Percentiles rank a stretch among this genome's conserved stretches.
Conservation (phyloP, 768 basidiomycete genomes). For the Tephrocybe sp. region DNA sequence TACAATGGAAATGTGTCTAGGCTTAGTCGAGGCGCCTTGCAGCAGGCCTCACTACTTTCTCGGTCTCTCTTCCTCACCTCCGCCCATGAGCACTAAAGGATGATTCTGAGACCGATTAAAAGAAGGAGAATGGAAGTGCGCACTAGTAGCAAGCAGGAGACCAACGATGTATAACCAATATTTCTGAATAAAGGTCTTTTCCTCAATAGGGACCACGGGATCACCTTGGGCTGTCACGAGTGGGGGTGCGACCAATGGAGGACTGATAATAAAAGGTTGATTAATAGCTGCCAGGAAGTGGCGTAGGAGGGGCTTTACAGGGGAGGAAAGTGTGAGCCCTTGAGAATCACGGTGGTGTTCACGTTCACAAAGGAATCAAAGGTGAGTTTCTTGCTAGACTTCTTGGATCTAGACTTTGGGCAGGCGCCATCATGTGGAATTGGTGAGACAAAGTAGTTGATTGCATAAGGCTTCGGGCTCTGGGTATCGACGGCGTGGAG, state of each 20-base stretch:
- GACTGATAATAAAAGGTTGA: conserved; percentile 38
- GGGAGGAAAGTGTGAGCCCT: conserved; percentile 50
- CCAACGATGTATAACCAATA: conserved; percentile 86
- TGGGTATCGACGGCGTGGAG: conserved; percentile 48
- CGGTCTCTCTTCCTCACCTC: conserved; percentile 39
- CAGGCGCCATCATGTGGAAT: conserved; percentile 72
- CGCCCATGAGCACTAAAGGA: conserved; percentile 29
- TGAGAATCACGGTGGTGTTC: conserved; percentile 55
- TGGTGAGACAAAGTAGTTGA: conserved; percentile 74
- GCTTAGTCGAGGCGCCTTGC: background rate
- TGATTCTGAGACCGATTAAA: background rate
- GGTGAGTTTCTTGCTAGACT: conserved; percentile 20
- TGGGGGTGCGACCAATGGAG: conserved; percentile 66
- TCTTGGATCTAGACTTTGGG: conserved; percentile 34
- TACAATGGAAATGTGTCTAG: background rate
- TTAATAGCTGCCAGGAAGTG: background rate
- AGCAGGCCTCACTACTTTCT: conserved; percentile 13
- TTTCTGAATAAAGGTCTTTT: conserved; percentile 83
- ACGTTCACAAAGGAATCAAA: conserved; percentile 33
- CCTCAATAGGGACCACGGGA: conserved; percentile 55
- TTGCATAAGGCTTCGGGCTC: conserved; percentile 52
- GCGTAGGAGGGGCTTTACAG: conserved; percentile 44
- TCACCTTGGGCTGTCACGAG: conserved; percentile 67
- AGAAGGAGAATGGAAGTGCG: conserved; percentile 25
- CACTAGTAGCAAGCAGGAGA: conserved; percentile 57